phyloP scores from a whole-genome alignment of 2,329 filamentous ascomycete species.

The Penicillium hesseltinei region DNA sequence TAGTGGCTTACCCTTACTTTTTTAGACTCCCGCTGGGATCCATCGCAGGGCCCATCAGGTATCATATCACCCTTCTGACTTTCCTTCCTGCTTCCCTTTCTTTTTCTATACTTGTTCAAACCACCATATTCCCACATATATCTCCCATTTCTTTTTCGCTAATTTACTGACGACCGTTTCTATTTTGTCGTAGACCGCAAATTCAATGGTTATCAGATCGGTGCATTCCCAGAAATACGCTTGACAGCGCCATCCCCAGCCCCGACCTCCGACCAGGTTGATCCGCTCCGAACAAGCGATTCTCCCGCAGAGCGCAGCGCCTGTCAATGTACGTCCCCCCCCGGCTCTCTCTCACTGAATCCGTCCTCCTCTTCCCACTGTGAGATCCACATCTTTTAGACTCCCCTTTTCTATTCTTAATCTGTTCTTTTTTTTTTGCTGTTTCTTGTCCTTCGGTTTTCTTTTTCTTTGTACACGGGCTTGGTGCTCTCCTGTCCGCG shows the following conservation, averaged over 20 bases:
- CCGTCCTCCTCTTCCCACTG: conserved; percentile 23
- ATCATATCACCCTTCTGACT: conserved; percentile 15
- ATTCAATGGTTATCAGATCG: conserved; percentile 15
- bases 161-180: neutral
- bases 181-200: conserved; percentile 3
- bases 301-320: conserved; percentile 29
- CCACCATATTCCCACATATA: neutral
- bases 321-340: conserved; percentile 21
- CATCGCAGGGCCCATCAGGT: conserved; percentile 22
- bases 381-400: conserved; percentile 30
- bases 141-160: neutral
- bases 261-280: conserved; percentile 30
- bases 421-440: conserved; percentile 7
- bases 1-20: conserved; percentile 14
- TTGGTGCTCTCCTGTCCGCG: conserved; percentile 12
- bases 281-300: conserved; percentile 42
- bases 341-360: conserved; percentile 19
- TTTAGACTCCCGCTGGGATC: conserved; percentile 25
- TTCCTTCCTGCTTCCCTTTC: conserved; percentile 1
- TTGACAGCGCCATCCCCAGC: conserved; percentile 34
- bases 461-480: conserved; percentile 14
- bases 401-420: conserved; percentile 10
- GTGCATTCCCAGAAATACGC: conserved; percentile 40
- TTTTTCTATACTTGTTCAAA: conserved; percentile 2
- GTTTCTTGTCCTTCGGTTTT: conserved; percentile 13